Conservation (phyloP, 2,329 filamentous ascomycete species). For the Plenodomus tracheiphilus region DNA sequence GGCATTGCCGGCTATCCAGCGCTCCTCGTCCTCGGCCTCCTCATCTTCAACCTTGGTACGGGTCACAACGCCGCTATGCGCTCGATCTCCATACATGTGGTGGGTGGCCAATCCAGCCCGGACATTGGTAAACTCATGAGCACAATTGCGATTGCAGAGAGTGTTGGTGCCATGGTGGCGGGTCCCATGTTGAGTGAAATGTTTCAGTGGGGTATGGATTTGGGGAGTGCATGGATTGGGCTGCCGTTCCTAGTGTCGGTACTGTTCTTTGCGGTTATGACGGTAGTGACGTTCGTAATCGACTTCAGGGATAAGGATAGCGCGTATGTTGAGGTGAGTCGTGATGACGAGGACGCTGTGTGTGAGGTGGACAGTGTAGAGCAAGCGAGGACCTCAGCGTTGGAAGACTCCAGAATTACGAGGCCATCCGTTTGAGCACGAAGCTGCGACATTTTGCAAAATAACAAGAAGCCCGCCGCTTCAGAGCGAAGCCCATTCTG, state of each 20-base stretch:
- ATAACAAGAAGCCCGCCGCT: no score
- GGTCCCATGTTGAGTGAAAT: slow-evolving; percentile 51
- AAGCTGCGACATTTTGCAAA: no score
- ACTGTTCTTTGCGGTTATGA: slow-evolving; percentile 28
- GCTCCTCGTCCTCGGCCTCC: slow-evolving; percentile 49
- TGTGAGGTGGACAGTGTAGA: slow-evolving; percentile 10
- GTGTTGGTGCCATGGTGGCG: slow-evolving; percentile 52
- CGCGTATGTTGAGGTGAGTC: slow-evolving; percentile 21
- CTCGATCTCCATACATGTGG: slow-evolving; percentile 52
- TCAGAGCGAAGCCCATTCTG: no score
- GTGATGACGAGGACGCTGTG: slow-evolving; percentile 21
- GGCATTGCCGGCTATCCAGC: slow-evolving; percentile 50
- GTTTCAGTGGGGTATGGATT: slow-evolving; percentile 52
- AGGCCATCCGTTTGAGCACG: background rate
- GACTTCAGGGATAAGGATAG: slow-evolving; percentile 25
- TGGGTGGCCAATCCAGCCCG: slow-evolving; percentile 48
- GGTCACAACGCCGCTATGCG: slow-evolving; percentile 54
- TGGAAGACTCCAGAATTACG: slow-evolving; percentile 4
- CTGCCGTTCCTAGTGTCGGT: slow-evolving; percentile 46
- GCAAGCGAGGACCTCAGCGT: slow-evolving; percentile 15
- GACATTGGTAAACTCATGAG: slow-evolving; percentile 55
- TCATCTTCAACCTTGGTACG: slow-evolving; percentile 54
- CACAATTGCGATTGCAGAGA: slow-evolving; percentile 54
- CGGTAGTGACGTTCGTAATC: slow-evolving; percentile 34
- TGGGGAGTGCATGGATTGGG: slow-evolving; percentile 54